Evolutionary conservation across 148 eudicot species (phyloP).

Genomic region (Fagopyrum esculentum): DNA sequence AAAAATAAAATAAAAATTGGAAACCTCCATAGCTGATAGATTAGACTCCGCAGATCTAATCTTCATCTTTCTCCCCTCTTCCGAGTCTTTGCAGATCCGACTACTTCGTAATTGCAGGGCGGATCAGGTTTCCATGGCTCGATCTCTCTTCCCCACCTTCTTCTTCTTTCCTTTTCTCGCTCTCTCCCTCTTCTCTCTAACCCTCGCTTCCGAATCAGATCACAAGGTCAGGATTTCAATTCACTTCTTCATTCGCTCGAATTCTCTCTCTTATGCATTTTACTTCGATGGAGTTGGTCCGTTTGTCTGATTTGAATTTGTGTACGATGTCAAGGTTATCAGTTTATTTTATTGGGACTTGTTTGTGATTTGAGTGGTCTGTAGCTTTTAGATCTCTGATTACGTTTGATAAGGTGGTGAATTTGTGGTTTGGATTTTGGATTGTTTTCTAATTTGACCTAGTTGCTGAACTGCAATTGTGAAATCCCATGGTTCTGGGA

Average conservation of each 20-base stretch:
- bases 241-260: background rate
- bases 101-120: background rate
- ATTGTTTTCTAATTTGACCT: background rate
- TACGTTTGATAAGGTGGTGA: background rate
- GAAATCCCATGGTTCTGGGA: background rate
- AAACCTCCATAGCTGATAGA: constrained; percentile 2
- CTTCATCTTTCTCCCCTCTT: background rate
- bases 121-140: constrained; percentile 26
- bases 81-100: background rate
- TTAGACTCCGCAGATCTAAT: background rate
- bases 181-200: constrained; percentile 30
- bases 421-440: background rate
- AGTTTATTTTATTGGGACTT: constrained; percentile 2
- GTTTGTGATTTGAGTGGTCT: background rate
- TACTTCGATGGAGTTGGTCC: background rate
- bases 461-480: background rate
- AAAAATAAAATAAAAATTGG: background rate
- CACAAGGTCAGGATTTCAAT: constrained; percentile 48
- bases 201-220: constrained; percentile 52
- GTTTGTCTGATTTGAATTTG: background rate
- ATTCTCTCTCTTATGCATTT: background rate
- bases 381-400: background rate
- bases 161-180: constrained; percentile 18
- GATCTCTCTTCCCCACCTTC: constrained; percentile 18
- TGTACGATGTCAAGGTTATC: background rate